Evolutionary conservation across 257 asterid genomes (phyloP).

Genomic region (Plantago ovata): DNA sequence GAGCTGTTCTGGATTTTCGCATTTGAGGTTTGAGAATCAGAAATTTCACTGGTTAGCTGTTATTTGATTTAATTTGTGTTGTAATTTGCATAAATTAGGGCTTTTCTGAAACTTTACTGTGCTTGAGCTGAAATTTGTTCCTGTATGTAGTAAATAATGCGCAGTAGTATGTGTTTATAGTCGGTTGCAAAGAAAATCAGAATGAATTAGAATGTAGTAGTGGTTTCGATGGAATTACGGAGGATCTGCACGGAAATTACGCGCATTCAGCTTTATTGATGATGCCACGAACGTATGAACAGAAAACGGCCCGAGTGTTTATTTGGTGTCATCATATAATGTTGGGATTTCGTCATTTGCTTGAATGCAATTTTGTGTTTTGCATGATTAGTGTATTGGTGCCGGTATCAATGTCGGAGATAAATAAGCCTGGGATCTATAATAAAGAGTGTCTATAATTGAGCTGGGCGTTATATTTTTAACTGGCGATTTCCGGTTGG

Average conservation of each 20-base stretch:
- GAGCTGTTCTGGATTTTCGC: not conserved
- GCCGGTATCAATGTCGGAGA: too few relatives aligned
- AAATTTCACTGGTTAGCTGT: not conserved
- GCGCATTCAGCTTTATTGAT: not conserved
- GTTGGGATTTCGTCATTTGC: not conserved
- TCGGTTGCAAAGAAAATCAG: slow-evolving; percentile 1
- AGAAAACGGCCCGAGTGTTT: not conserved
- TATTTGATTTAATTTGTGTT: slow-evolving; percentile 4
- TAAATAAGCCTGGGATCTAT: too few relatives aligned
- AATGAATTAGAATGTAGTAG: not conserved
- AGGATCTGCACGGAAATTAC: not conserved
- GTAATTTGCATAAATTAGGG: slow-evolving; percentile 7
- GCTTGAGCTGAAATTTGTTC: slow-evolving; percentile 13
- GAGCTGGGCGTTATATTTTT: too few relatives aligned
- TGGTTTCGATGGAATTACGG: not conserved
- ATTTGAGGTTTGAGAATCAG: not conserved
- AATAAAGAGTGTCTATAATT: too few relatives aligned
- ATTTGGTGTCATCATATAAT: too few relatives aligned
- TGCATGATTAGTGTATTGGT: too few relatives aligned
- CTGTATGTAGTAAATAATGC: slow-evolving; percentile 1
- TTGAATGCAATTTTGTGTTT: too few relatives aligned
- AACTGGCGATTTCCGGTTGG: not conserved
- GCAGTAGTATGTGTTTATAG: not conserved
- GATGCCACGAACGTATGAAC: not conserved
- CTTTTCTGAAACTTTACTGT: slow-evolving; percentile 8